Conservation (phyloP, 192 early-diverging fungal species). For the Entomortierella beljakovae region DNA sequence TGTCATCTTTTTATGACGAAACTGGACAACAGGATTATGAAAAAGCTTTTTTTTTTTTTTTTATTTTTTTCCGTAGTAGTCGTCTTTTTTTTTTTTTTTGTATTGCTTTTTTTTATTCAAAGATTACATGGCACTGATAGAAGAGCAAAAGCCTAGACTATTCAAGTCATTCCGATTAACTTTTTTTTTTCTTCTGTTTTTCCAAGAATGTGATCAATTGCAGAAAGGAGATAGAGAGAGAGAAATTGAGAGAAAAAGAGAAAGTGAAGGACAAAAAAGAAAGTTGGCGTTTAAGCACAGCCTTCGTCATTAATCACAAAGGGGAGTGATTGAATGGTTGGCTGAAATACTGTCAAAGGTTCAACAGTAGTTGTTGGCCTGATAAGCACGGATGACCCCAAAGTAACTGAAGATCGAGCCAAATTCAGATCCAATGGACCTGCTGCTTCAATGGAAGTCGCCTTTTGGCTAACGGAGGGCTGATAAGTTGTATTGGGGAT, state of each 20-base stretch:
- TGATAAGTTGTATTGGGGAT: conserved; percentile 28
- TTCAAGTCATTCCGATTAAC: no score
- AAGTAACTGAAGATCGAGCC: conserved; percentile 18
- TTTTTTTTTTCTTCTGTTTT: neutral
- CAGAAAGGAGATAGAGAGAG: no score
- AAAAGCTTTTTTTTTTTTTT: no score
- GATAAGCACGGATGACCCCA: conserved; percentile 29
- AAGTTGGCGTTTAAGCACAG: neutral
- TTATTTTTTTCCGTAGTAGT: no score
- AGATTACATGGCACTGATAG: no score
- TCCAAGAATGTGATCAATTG: neutral
- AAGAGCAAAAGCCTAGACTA: no score
- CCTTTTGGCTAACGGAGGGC: conserved; percentile 33
- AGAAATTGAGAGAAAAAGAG: neutral
- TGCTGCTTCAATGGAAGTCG: conserved; percentile 25
- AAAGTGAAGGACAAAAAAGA: no score
- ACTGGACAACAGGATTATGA: no score
- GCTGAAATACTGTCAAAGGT: conserved; percentile 38
- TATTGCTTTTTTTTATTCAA: no score
- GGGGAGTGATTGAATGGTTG: conserved; percentile 22
- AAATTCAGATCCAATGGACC: conserved; percentile 3
- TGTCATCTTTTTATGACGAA: no score
- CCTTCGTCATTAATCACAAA: conserved; percentile 30
- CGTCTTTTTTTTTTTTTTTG: no score
- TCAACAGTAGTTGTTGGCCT: conserved; percentile 26